Percentiles rank a stretch among this genome's conserved stretches.
Evolutionary conservation across 2,329 filamentous ascomycete genomes (phyloP).

Genomic region (Pseudocercospora macadamiae): DNA sequence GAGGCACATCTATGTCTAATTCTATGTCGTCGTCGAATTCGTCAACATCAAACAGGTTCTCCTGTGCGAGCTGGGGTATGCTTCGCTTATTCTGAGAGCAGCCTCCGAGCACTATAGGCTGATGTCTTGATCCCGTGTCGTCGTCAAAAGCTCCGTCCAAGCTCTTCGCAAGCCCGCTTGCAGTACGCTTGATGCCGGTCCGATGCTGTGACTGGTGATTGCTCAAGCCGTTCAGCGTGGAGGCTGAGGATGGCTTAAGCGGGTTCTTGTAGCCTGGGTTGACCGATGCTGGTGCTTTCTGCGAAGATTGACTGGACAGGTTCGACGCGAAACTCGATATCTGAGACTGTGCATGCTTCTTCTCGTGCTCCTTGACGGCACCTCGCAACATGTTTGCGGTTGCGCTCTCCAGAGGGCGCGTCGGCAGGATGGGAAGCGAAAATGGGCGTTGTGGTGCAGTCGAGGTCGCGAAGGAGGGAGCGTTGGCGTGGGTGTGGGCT

Average conservation of each 20-base stretch:
- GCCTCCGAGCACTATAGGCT: constrained; percentile 44
- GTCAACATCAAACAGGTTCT: constrained; percentile 67
- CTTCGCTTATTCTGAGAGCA: constrained; percentile 33
- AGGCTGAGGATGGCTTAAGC: constrained; percentile 36
- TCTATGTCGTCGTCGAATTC: constrained; percentile 86
- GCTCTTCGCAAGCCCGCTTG: constrained; percentile 51
- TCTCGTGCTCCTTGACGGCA: constrained; percentile 45
- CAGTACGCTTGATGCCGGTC: constrained; percentile 46
- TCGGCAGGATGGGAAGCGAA: constrained; percentile 8
- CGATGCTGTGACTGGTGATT: constrained; percentile 22
- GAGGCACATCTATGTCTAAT: constrained; percentile 68
- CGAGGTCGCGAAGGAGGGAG: constrained; percentile 21
- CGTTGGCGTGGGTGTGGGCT: constrained; percentile 11
- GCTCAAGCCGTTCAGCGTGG: constrained; percentile 30
- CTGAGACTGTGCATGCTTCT: constrained; percentile 36
- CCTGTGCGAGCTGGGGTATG: constrained; percentile 27
- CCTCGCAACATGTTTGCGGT: constrained; percentile 44
- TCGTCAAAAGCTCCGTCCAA: constrained; percentile 46
- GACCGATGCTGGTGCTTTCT: constrained; percentile 39
- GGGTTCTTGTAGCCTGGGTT: constrained; percentile 39
- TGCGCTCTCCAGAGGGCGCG: constrained; percentile 11
- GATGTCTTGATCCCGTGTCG: constrained; percentile 31
- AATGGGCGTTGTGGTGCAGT: constrained; percentile 1
- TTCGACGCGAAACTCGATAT: constrained; percentile 51
- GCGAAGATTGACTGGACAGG: constrained; percentile 62